Evolutionary conservation across 2,329 filamentous ascomycete species (phyloP).

Genomic region (Ascochyta koolunga): DNA sequence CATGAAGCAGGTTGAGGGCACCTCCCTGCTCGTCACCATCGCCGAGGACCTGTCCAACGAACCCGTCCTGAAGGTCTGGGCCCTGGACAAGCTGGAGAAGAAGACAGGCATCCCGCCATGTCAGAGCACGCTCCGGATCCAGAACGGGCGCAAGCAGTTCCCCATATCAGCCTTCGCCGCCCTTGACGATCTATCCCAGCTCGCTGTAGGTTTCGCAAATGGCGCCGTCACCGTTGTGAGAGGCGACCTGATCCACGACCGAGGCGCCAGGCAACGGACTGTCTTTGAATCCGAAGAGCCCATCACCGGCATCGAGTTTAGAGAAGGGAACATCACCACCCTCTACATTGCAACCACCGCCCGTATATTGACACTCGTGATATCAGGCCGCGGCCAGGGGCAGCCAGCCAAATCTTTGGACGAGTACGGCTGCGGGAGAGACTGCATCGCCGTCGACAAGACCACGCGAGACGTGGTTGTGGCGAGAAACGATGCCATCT

Average conservation of each 20-base stretch:
- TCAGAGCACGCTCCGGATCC: constrained; percentile 81
- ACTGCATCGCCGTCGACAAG: constrained; percentile 89
- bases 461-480: constrained; percentile 84
- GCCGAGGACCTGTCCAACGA: constrained; percentile 87
- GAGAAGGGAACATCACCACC: constrained; percentile 69
- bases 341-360: constrained; percentile 92
- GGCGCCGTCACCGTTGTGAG: constrained; percentile 91
- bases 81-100: constrained; percentile 89
- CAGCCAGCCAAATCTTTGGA: constrained; percentile 87
- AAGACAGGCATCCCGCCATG: constrained; percentile 90
- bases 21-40: constrained; percentile 82
- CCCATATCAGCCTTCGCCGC: constrained; percentile 93
- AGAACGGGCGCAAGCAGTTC: constrained; percentile 90
- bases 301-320: constrained; percentile 86
- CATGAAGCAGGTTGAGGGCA: constrained; percentile 90
- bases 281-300: constrained; percentile 98
- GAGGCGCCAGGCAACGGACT: constrained; percentile 90
- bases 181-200: constrained; percentile 85
- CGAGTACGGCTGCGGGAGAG: constrained; percentile 87
- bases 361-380: constrained; percentile 82
- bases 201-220: constrained; percentile 95
- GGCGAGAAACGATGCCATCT: constrained; percentile 93
- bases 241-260: constrained; percentile 92
- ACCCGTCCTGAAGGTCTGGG: constrained; percentile 96
- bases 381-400: constrained; percentile 87